These are phyloP conservation scores for Phytophthora kernoviae DNA, from an alignment of 352 stramenopile genomes.

Conservation along the genomic window DNA sequence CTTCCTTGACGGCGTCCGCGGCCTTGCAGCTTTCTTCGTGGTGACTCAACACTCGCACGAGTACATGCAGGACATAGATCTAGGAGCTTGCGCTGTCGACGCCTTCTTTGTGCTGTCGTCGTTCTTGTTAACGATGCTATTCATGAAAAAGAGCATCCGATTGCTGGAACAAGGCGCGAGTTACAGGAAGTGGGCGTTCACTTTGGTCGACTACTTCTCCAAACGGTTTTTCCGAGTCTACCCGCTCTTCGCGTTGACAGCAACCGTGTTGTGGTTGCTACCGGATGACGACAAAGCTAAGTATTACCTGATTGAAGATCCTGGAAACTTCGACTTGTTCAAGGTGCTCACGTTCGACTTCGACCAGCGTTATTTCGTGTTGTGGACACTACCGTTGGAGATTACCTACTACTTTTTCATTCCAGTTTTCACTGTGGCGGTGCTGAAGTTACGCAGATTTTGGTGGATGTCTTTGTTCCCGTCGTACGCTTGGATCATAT, in stretches of 20 bases:
- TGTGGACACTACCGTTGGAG: slow-evolving; percentile 40
- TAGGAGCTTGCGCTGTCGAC: slow-evolving; percentile 36
- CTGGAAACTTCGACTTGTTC: slow-evolving; percentile 33
- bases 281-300: slow-evolving; percentile 19
- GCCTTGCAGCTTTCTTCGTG: slow-evolving; percentile 41
- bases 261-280: slow-evolving; percentile 30
- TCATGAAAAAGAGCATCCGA: slow-evolving; percentile 35
- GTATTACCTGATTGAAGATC: slow-evolving; percentile 33
- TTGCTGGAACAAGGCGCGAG: slow-evolving; percentile 22
- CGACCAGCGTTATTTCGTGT: slow-evolving; percentile 37
- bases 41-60: slow-evolving; percentile 29
- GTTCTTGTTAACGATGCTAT: slow-evolving; percentile 45
- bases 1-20: slow-evolving; percentile 46
- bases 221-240: slow-evolving; percentile 55
- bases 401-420: slow-evolving; percentile 51
- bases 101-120: slow-evolving; percentile 50
- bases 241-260: slow-evolving; percentile 45
- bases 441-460: slow-evolving; percentile 12
- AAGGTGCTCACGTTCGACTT: slow-evolving; percentile 48
- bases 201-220: slow-evolving; percentile 34
- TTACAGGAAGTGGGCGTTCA: slow-evolving; percentile 22
- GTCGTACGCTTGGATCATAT: slow-evolving; percentile 26
- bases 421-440: slow-evolving; percentile 27
- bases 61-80: slow-evolving; percentile 29
- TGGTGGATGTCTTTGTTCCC: slow-evolving; percentile 35